Percentiles rank a stretch among this genome's conserved stretches.
These are phyloP conservation scores for Plectranthus barbatus DNA, from an alignment of 257 asterid genomes.

Conservation along the genomic window DNA sequence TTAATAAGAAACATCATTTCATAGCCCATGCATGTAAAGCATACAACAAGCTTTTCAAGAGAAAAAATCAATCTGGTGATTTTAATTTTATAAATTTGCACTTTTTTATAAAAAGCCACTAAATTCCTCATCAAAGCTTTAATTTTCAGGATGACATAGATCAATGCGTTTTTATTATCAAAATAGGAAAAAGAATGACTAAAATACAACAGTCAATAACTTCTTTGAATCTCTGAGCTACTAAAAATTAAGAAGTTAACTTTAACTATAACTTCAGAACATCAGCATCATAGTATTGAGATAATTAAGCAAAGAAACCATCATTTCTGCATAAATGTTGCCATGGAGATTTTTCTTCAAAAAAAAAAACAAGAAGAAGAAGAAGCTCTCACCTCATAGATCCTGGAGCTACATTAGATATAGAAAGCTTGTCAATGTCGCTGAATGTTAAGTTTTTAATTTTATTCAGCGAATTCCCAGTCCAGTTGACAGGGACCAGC, in stretches of 20 bases:
- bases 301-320: background rate
- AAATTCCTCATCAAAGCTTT: background rate
- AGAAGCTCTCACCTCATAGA: conserved; percentile 51
- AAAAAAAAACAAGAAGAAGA: background rate
- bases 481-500: conserved; percentile 83
- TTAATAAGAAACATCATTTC: background rate
- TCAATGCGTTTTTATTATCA: background rate
- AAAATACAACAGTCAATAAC: background rate
- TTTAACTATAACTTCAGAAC: background rate
- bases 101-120: background rate
- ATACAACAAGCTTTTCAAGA: background rate
- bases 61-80: background rate
- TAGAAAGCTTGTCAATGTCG: conserved; percentile 78
- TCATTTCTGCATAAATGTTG: background rate
- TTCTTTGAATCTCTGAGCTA: background rate
- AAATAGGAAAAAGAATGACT: background rate
- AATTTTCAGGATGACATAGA: background rate
- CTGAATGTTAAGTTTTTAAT: conserved; percentile 59
- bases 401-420: conserved; percentile 73
- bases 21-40: background rate
- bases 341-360: background rate
- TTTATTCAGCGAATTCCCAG: conserved; percentile 46
- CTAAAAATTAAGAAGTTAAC: background rate
- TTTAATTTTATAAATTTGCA: background rate
- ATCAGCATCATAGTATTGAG: background rate